These are phyloP conservation scores for Colletotrichum caudatum DNA, from an alignment of 2,329 filamentous ascomycete species.

Conservation along the genomic window DNA sequence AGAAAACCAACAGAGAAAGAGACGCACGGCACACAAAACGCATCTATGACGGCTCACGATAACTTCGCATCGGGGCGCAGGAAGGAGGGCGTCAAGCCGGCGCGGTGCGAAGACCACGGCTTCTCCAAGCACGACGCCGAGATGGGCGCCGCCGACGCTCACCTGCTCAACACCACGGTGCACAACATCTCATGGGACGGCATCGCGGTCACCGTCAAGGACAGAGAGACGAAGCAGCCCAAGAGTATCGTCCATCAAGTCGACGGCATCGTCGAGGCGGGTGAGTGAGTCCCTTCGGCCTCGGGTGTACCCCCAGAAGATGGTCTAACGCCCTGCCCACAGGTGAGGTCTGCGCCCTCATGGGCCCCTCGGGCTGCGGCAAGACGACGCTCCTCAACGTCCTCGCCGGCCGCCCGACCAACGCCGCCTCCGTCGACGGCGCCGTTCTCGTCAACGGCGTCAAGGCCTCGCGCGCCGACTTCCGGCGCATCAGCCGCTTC, in stretches of 20 bases:
- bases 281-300: conserved; percentile 48
- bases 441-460: conserved; percentile 73
- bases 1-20: neutral
- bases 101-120: neutral
- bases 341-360: conserved; percentile 81
- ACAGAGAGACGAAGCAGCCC: conserved; percentile 72
- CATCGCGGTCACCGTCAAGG: conserved; percentile 78
- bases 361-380: conserved; percentile 80
- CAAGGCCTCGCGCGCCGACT: conserved; percentile 62
- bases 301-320: neutral
- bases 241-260: conserved; percentile 73
- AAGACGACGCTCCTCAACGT: conserved; percentile 89
- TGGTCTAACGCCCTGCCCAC: neutral
- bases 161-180: conserved; percentile 73
- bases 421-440: conserved; percentile 64
- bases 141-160: conserved; percentile 53
- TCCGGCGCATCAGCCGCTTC: conserved; percentile 78
- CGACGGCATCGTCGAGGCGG: conserved; percentile 73
- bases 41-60: conserved; percentile 2
- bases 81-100: conserved; percentile 16
- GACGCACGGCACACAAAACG: neutral
- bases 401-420: conserved; percentile 72
- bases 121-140: conserved; percentile 45
- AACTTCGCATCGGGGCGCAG: neutral
- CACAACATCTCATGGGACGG: conserved; percentile 74